phyloP scores from a whole-genome alignment of 2,329 filamentous ascomycete species.

The Pseudogymnoascus sp. region DNA sequence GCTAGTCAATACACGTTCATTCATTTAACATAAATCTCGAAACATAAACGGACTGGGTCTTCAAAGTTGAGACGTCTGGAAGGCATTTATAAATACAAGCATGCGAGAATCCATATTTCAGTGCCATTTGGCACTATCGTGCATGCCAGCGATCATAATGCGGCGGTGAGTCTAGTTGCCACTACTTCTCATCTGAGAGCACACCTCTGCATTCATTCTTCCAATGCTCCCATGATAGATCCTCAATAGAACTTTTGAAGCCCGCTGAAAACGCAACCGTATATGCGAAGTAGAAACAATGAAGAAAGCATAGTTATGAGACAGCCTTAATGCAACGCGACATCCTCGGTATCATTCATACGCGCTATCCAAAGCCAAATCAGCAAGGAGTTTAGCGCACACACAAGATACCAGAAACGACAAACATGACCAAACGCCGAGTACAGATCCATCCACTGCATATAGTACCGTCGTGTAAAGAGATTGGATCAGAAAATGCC shows the following conservation, averaged over 20 bases:
- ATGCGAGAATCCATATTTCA: constrained; percentile 9
- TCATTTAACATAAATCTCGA: not conserved
- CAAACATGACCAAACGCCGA: constrained; percentile 8
- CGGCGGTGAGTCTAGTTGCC: constrained; percentile 6
- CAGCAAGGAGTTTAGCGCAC: constrained; percentile 6
- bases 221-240: constrained; percentile 8
- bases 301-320: constrained; percentile 7
- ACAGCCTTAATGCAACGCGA: constrained; percentile 6
- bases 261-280: constrained; percentile 8
- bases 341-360: constrained; percentile 5
- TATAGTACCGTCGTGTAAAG: constrained; percentile 9
- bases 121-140: constrained; percentile 8
- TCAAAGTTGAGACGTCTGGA: constrained; percentile 7
- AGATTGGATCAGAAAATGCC: constrained; percentile 5
- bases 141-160: constrained; percentile 9
- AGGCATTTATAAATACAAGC: constrained; percentile 9
- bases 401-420: constrained; percentile 8
- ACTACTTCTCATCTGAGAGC: constrained; percentile 7
- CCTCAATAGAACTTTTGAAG: constrained; percentile 7
- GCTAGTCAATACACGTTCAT: constrained; percentile 7
- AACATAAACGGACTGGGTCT: constrained; percentile 7
- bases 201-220: constrained; percentile 1
- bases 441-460: constrained; percentile 8
- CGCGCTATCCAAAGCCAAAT: constrained; percentile 11
- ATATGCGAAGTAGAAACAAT: constrained; percentile 8